Percentiles rank a stretch among this genome's conserved stretches.
Conservation (phyloP, 768 basidiomycete species). For the Neoboletus brunneissimus region DNA sequence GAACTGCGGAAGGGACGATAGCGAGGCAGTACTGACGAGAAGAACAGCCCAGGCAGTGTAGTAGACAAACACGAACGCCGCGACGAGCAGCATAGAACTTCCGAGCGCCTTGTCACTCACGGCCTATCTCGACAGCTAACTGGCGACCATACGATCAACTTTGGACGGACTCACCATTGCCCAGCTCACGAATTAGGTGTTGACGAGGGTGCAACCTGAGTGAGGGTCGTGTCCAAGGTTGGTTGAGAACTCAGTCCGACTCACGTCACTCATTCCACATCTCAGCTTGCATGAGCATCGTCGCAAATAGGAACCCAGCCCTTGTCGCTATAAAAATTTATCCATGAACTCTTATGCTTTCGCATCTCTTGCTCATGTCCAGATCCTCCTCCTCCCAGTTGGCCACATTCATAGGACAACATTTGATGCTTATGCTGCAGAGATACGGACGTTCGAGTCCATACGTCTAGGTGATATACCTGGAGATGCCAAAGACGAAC, state of each 20-base stretch:
- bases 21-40: conserved; percentile 50
- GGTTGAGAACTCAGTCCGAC: neutral
- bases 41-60: conserved; percentile 92
- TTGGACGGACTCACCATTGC: conserved; percentile 26
- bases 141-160: neutral
- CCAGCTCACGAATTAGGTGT: neutral
- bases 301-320: neutral
- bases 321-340: neutral
- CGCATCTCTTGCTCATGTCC: conserved; percentile 81
- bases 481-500: conserved; percentile 70
- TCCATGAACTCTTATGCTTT: conserved; percentile 71
- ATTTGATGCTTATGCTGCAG: conserved; percentile 71
- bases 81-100: conserved; percentile 73
- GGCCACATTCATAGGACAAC: conserved; percentile 65
- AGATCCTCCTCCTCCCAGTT: conserved; percentile 82
- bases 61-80: conserved; percentile 76
- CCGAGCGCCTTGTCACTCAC: conserved; percentile 81
- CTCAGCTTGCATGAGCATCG: conserved; percentile 1
- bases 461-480: conserved; percentile 84
- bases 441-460: conserved; percentile 70
- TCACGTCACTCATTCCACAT: neutral
- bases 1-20: neutral
- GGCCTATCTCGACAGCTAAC: conserved; percentile 44
- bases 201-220: neutral
- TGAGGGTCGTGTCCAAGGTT: conserved; percentile 20